Base-by-base conservation (phyloP, 208 protist species). In the Leishmania mexicana region DNA sequence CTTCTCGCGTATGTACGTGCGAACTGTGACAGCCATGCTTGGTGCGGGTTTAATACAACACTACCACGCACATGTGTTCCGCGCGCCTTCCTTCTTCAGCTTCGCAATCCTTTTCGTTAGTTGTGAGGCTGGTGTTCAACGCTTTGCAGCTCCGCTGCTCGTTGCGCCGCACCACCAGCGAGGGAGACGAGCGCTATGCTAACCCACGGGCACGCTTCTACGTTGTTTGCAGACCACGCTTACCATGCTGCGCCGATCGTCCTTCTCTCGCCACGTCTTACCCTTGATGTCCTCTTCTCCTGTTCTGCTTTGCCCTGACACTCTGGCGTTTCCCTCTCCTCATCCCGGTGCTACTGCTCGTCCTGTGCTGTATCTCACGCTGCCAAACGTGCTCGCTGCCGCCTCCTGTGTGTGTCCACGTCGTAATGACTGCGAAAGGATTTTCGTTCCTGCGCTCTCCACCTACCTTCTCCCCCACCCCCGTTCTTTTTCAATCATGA, bases 401-500 rank as follows among this genome's bases (percentile, higher is more conserved):
- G 38, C 40, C 24, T 72, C 42, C 40, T 24, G 31, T 72, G 38
- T 70, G 15, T 72, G 31, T 8, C 64, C 5, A 42, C 7, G 8
- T 35, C 19, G 38, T n/a, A 72, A 40, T 75, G n/a, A 49, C 13
- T 13, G 51, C 49, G 7, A 35, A 49, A 40, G n/a, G 45, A 57
- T 11, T 35, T 13, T 57, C 38, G 11, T 21, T 65, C 38, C 13
- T 38, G n/a, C 28, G 47, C 21, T 53, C 10, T 40, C 76, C 10
- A 45, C 17, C 24, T 57, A 42, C 19, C 47, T 6, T 47, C 76
- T 71, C 0, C 77, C 57, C 54, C 10, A n/a, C 58, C 70, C 40
- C 45, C 54, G 15, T 82, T n/a, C 47, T 68, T 45, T 24, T 5
- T 57, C 60, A 38, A 84, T n/a, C 47, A 97, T 97, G 94, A 97